These are phyloP conservation scores for Chalciporus sp. DNA, from an alignment of 1,284 basidiomycete genomes.

Conservation along the genomic window DNA sequence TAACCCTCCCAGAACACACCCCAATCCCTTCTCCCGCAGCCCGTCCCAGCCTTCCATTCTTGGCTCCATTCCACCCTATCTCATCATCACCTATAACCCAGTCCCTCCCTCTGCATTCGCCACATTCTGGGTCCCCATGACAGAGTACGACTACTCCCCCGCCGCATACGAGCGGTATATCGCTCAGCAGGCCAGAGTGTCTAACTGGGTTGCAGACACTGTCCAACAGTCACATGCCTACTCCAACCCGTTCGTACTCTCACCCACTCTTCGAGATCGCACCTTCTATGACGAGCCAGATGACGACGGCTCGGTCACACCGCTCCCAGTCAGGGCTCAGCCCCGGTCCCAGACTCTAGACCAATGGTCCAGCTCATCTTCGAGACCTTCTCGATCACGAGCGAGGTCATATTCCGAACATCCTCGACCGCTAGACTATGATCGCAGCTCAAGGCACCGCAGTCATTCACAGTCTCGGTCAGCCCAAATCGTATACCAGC, in stretches of 20 bases:
- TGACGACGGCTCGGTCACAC: not conserved
- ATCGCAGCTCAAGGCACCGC: slow-evolving; percentile 27
- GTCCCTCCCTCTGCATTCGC: slow-evolving; percentile 8
- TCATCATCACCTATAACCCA: slow-evolving; percentile 13
- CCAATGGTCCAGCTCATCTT: slow-evolving; percentile 29
- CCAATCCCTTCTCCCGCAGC: not conserved
- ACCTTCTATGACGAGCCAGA: slow-evolving; percentile 29
- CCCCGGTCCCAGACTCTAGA: slow-evolving; percentile 16
- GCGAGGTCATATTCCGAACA: slow-evolving; percentile 29
- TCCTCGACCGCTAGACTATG: slow-evolving; percentile 9
- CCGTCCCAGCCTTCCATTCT: not conserved
- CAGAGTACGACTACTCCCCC: slow-evolving; percentile 59
- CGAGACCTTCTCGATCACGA: slow-evolving; percentile 27
- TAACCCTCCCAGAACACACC: not conserved
- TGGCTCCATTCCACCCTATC: slow-evolving; percentile 1
- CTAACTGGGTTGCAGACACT: slow-evolving; percentile 43
- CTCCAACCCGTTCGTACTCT: slow-evolving; percentile 34
- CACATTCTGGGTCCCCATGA: slow-evolving; percentile 38
- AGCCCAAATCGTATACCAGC: slow-evolving; percentile 19
- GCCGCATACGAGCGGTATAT: slow-evolving; percentile 48
- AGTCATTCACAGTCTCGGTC: slow-evolving; percentile 30
- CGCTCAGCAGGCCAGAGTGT: slow-evolving; percentile 45
- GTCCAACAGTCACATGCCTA: slow-evolving; percentile 26
- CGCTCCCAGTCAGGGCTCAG: not conserved
- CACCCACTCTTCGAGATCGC: slow-evolving; percentile 33